phyloP scores from a whole-genome alignment of 345 rosid species.

The Chamaenerion angustifolium region DNA sequence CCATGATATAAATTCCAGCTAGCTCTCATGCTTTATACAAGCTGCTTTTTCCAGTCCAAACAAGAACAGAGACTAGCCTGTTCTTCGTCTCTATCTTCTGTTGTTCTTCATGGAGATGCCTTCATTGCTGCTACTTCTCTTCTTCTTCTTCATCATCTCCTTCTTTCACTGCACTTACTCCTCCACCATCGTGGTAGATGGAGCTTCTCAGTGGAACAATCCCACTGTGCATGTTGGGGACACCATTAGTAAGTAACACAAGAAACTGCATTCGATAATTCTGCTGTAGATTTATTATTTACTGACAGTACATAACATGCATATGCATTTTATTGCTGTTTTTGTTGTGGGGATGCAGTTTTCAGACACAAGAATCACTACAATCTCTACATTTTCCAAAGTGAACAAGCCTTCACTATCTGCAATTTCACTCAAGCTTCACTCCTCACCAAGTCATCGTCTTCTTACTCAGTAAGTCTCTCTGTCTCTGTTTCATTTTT shows the following conservation, averaged over 20 bases:
- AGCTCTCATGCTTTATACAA: background rate
- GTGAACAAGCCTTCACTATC: constrained; percentile 54
- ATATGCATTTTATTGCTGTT: background rate
- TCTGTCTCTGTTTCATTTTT: constrained; percentile 2
- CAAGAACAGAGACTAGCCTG: constrained; percentile 3
- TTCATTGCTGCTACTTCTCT: constrained; percentile 4
- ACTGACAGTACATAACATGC: background rate
- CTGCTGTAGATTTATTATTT: no score
- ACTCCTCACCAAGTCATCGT: constrained; percentile 59
- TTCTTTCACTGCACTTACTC: constrained; percentile 27
- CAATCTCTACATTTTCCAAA: constrained; percentile 77
- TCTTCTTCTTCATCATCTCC: constrained; percentile 20
- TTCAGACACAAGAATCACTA: constrained; percentile 66
- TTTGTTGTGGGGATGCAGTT: constrained; percentile 26
- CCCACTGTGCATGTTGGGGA: constrained; percentile 70
- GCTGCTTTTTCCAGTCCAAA: background rate
- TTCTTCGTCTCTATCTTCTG: background rate
- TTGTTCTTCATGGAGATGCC: constrained; percentile 9
- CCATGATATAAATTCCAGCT: constrained; percentile 2
- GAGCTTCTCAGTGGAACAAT: constrained; percentile 53
- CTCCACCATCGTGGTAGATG: constrained; percentile 49
- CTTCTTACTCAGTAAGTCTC: constrained; percentile 49
- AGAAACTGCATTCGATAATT: no score
- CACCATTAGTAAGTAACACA: constrained; percentile 39
- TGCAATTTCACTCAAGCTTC: constrained; percentile 74